Evolutionary conservation across 208 protist species (phyloP), one percentile per base, ranked within the genome.

Genomic region (Balamuthia mandrillaris): DNA sequence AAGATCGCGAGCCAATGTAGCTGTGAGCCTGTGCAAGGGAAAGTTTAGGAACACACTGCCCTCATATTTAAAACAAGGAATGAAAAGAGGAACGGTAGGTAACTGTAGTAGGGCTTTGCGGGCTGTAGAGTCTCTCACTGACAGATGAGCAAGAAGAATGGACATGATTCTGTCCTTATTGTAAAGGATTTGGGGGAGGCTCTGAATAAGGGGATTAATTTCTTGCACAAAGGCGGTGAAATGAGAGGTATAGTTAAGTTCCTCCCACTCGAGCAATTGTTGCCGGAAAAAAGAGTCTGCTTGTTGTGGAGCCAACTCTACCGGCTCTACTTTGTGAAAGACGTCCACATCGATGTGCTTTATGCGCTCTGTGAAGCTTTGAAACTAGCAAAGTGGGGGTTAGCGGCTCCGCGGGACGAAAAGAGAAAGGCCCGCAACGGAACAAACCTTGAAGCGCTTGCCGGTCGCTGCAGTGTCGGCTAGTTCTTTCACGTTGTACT

Each of bases 271-370:
- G 27, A 65, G 49, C 27, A 85, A 63, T 31, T 72, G 81, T 29
- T 85, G 45, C 16, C 61, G 61, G 45, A 85, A 85, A 52, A 77
- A 77, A 33, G 81, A 85, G 49, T 39, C 52, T 39, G 39, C 9
- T 41, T 85, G 31, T 3, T 75, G 61, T 2, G 81, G 56, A 10
- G 56, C 81, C 29, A 85, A 49, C 44, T 85, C 81, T 29, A 85
- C 42, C 45, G 56, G 44, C 61, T 49, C 81, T 7, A 85, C 60
- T 24, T 49, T 39, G n/a, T 75, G 81, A 47, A 85, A 75, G 31
- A 85, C 81, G 37, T 85, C 81, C 31, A 85, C 63, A 47, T 85
- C 75, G 7, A 85, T 44, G 61, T 56, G 39, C 49, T 56, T 61
- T 3, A 85, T 47, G 2, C 81, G 81, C 81, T 85, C 81, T 21